phyloP scores from a whole-genome alignment of 2,329 filamentous ascomycete species.

The Ascochyta pisi region DNA sequence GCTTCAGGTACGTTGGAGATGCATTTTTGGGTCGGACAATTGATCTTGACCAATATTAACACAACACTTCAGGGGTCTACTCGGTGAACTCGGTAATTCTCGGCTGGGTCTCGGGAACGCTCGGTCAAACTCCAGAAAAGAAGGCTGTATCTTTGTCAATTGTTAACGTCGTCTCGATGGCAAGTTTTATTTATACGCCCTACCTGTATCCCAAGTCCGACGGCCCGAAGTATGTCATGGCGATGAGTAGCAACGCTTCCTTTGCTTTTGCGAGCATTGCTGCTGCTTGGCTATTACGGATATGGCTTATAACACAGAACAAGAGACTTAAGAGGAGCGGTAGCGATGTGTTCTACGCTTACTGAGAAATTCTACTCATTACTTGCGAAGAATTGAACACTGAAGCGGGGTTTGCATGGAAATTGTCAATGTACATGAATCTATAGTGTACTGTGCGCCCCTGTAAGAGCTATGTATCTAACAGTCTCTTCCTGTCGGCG shows the following conservation, averaged over 20 bases:
- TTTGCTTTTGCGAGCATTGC: conserved; percentile 25
- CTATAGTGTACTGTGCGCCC: no score
- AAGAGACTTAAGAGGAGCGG: conserved; percentile 16
- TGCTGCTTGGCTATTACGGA: conserved; percentile 23
- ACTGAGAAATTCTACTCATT: neutral
- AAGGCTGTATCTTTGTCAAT: conserved; percentile 52
- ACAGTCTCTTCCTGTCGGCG: no score
- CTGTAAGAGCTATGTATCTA: no score
- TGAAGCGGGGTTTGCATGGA: no score
- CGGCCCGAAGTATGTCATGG: conserved; percentile 31
- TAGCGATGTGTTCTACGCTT: conserved; percentile 23
- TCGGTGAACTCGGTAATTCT: conserved; percentile 43
- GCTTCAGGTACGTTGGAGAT: conserved; percentile 22
- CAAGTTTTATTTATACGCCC: conserved; percentile 50
- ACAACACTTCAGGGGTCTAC: conserved; percentile 19
- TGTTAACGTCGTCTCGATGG: conserved; percentile 52
- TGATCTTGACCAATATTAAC: no score
- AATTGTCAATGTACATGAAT: no score
- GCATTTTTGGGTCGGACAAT: neutral
- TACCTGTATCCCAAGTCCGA: conserved; percentile 48
- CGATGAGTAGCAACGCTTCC: conserved; percentile 29
- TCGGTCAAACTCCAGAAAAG: conserved; percentile 54
- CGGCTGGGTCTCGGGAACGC: conserved; percentile 52
- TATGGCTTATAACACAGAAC: conserved; percentile 22
- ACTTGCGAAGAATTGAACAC: no score